Conservation (phyloP, 129 eudicot genomes). For the Logfia minima region DNA sequence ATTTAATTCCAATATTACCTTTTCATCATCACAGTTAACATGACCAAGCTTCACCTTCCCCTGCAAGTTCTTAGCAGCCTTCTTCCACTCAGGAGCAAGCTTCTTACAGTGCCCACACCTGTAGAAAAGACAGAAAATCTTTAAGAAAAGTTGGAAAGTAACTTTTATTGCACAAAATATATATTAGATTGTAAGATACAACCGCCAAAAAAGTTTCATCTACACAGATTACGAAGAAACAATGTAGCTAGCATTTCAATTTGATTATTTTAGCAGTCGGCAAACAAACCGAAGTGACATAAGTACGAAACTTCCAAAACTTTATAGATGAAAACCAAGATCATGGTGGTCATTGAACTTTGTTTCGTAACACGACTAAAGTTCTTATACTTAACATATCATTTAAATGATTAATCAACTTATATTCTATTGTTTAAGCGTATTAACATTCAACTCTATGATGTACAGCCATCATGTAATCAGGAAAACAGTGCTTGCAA, state of each 20-base stretch:
- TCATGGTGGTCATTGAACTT: neutral
- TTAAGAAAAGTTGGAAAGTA: neutral
- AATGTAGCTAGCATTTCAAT: neutral
- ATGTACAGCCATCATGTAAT: slow-evolving; percentile 1
- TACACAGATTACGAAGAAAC: neutral
- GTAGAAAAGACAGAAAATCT: slow-evolving; percentile 9
- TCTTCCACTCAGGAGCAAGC: slow-evolving; percentile 99
- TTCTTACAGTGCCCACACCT: slow-evolving; percentile 99
- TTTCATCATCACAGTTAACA: slow-evolving; percentile 86
- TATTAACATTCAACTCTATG: neutral
- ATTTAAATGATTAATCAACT: neutral
- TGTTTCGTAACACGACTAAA: neutral
- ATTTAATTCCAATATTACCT: slow-evolving; percentile 44
- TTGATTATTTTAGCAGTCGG: neutral
- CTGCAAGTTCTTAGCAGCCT: slow-evolving; percentile 84
- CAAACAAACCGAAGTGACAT: neutral
- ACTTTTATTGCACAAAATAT: neutral
- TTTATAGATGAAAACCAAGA: neutral
- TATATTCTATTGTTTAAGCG: neutral
- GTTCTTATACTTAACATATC: neutral
- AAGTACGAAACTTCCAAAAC: neutral
- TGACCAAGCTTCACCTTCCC: slow-evolving; percentile 98
- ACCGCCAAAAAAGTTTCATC: neutral
- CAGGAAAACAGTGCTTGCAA: neutral
- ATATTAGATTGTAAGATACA: neutral